Evolutionary conservation across 2,329 filamentous ascomycete genomes (phyloP).

Genomic region (Fusarium guadeloupense): DNA sequence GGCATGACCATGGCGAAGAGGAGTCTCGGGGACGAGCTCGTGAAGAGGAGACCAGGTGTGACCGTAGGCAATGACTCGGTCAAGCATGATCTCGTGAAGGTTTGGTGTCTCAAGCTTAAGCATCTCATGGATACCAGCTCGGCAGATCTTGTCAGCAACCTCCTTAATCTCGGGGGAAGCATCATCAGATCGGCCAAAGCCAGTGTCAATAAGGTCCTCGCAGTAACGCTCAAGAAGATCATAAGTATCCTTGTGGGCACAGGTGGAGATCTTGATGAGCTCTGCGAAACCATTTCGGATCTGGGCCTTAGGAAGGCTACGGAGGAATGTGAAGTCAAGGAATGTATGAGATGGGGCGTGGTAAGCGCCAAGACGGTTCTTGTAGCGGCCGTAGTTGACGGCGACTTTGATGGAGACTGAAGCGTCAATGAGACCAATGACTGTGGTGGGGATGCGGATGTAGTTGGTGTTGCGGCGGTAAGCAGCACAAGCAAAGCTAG

Average conservation of each 20-base stretch:
- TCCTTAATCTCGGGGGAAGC: slow-evolving; percentile 63
- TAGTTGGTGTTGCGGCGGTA: slow-evolving; percentile 79
- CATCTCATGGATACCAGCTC: slow-evolving; percentile 77
- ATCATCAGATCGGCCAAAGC: slow-evolving; percentile 70
- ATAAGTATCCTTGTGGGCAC: slow-evolving; percentile 72
- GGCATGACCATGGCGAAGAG: slow-evolving; percentile 76
- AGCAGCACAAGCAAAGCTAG: slow-evolving; percentile 74
- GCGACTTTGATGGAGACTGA: slow-evolving; percentile 82
- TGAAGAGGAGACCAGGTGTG: slow-evolving; percentile 80
- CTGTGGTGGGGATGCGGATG: slow-evolving; percentile 77
- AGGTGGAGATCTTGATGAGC: slow-evolving; percentile 79
- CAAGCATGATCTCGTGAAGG: slow-evolving; percentile 76
- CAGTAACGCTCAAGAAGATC: slow-evolving; percentile 74
- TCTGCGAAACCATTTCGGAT: slow-evolving; percentile 79
- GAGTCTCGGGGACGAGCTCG: slow-evolving; percentile 73
- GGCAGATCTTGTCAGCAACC: slow-evolving; percentile 73
- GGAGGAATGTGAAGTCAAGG: slow-evolving; percentile 77
- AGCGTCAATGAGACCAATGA: slow-evolving; percentile 79
- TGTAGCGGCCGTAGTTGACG: slow-evolving; percentile 80
- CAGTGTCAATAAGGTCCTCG: slow-evolving; percentile 71
- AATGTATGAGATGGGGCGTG: slow-evolving; percentile 78
- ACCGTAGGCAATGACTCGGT: slow-evolving; percentile 77
- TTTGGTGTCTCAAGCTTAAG: slow-evolving; percentile 77
- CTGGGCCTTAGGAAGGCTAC: slow-evolving; percentile 71
- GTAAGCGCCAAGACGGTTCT: slow-evolving; percentile 78